Evolutionary conservation across 306 rosid species (phyloP).

Genomic region (Cucurbita moschata): DNA sequence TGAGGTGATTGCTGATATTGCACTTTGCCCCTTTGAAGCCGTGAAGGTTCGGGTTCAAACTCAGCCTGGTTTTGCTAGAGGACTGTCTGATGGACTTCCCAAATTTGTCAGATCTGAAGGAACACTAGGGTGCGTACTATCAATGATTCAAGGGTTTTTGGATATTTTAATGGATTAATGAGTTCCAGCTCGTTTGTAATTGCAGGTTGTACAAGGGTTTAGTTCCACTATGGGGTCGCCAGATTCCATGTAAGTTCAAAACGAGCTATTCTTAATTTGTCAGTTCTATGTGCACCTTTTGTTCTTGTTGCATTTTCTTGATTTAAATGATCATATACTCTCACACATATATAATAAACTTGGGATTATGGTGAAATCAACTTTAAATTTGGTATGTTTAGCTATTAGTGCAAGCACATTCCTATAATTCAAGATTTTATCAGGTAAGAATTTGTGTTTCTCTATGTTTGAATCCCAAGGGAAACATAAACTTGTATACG

Average conservation of each 20-base stretch:
- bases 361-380: neutral
- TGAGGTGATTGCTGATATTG: constrained; percentile 82
- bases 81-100: constrained; percentile 73
- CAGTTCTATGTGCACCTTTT: neutral
- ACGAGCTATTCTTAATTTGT: neutral
- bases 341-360: neutral
- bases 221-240: constrained; percentile 97
- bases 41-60: constrained; percentile 98
- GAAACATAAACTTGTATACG: neutral
- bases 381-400: neutral
- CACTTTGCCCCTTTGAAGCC: constrained; percentile 90
- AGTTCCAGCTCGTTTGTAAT: neutral
- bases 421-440: neutral
- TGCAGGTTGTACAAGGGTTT: constrained; percentile 90
- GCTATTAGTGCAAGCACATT: neutral
- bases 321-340: neutral
- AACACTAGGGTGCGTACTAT: constrained; percentile 47
- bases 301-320: neutral
- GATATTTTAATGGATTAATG: neutral
- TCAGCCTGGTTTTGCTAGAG: constrained; percentile 91
- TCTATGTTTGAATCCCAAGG: neutral
- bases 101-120: constrained; percentile 83
- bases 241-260: constrained; percentile 74
- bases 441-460: neutral
- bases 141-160: neutral